A percentile compares a stretch with the other conserved stretches of the same genome.
These are phyloP conservation scores for Boletus eberwhitei DNA, from an alignment of 768 basidiomycete species.

Conservation along the genomic window DNA sequence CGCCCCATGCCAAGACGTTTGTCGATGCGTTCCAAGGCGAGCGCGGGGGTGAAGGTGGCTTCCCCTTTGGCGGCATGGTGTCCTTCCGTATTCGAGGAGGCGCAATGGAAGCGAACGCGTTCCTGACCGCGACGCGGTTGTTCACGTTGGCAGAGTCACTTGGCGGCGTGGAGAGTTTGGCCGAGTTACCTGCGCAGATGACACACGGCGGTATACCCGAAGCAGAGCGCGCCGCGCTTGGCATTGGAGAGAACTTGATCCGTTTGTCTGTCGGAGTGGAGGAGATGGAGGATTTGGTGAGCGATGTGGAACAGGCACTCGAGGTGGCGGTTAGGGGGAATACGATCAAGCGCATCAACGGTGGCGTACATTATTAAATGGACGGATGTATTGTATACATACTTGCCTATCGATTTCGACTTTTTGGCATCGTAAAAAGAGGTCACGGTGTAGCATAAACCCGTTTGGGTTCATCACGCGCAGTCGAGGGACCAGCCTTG, in stretches of 20 bases:
- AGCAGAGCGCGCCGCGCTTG: constrained; percentile 61
- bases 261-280: constrained; percentile 87
- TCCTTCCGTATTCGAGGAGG: constrained; percentile 62
- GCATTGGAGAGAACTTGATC: constrained; percentile 75
- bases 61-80: constrained; percentile 92
- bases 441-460: too few relatives aligned
- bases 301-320: constrained; percentile 28
- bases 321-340: constrained; percentile 10
- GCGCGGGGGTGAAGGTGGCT: constrained; percentile 44
- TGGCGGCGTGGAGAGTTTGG: constrained; percentile 90
- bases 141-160: constrained; percentile 86
- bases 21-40: constrained; percentile 38
- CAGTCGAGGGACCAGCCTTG: too few relatives aligned
- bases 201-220: constrained; percentile 79
- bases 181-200: constrained; percentile 86
- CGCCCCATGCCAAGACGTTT: constrained; percentile 68
- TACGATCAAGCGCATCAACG: constrained; percentile 1
- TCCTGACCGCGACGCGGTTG: constrained; percentile 61
- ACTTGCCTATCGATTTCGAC: background rate
- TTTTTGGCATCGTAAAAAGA: background rate
- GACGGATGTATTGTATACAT: background rate
- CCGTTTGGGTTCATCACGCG: too few relatives aligned
- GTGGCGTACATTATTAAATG: background rate
- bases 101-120: constrained; percentile 53
- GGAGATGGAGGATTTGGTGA: constrained; percentile 76